Conservation (phyloP, 306 rosid species). For the Cucumis cinereus region DNA sequence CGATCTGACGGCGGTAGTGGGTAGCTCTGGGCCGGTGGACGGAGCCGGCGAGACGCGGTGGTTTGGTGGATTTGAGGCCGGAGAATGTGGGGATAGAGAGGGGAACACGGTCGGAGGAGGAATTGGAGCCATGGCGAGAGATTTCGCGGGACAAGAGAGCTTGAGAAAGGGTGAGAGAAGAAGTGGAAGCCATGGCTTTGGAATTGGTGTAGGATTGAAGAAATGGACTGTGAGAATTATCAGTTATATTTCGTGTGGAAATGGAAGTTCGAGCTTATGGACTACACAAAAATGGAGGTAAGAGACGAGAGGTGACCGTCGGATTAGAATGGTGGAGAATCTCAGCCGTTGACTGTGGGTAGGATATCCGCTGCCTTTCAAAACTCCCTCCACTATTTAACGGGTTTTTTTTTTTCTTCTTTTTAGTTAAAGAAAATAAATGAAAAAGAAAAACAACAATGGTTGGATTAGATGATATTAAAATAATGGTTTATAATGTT, state of each 20-base stretch:
- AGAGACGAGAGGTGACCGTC: slow-evolving; percentile 21
- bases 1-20: slow-evolving; percentile 7
- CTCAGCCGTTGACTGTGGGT: slow-evolving; percentile 31
- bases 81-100: slow-evolving; percentile 46
- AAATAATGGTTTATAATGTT: background rate
- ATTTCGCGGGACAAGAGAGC: slow-evolving; percentile 55
- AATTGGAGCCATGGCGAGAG: slow-evolving; percentile 32
- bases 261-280: slow-evolving; percentile 24
- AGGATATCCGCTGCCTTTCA: slow-evolving; percentile 39
- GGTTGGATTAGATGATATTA: too few relatives aligned
- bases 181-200: slow-evolving; percentile 55
- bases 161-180: slow-evolving; percentile 69
- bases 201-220: slow-evolving; percentile 5
- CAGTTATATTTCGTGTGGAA: slow-evolving; percentile 16
- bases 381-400: slow-evolving; percentile 9
- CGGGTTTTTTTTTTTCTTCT: background rate
- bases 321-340: slow-evolving; percentile 17
- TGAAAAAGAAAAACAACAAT: too few relatives aligned
- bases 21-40: slow-evolving; percentile 4
- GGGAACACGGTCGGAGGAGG: slow-evolving; percentile 40
- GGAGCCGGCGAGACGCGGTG: slow-evolving; percentile 16
- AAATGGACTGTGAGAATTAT: slow-evolving; percentile 2
- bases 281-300: slow-evolving; percentile 22
- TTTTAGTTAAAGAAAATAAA: too few relatives aligned
- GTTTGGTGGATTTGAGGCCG: slow-evolving; percentile 44